A percentile compares a stretch with the other conserved stretches of the same genome.
Evolutionary conservation across 345 rosid genomes (phyloP).

Genomic region (Rubroshorea leprosula): DNA sequence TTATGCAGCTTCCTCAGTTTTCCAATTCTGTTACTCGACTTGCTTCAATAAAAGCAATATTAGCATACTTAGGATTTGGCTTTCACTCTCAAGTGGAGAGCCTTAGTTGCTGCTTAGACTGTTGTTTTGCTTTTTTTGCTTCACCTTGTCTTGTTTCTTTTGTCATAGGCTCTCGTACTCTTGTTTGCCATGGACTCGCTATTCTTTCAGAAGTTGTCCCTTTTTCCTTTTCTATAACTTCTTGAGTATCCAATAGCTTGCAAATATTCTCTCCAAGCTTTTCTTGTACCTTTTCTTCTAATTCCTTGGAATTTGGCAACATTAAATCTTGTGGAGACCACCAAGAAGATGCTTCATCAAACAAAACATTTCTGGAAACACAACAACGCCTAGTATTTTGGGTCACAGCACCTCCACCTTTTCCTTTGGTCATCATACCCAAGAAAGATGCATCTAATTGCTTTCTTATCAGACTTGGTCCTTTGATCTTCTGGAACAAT

Average conservation of each 20-base stretch:
- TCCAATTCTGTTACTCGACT: too few relatives aligned
- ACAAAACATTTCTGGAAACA: conserved; percentile 1
- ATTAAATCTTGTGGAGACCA: background rate
- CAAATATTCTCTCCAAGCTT: too few relatives aligned
- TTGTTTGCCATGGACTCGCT: background rate
- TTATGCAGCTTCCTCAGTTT: too few relatives aligned
- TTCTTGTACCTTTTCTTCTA: background rate
- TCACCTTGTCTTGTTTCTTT: background rate
- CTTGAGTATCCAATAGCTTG: background rate
- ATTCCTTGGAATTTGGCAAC: background rate
- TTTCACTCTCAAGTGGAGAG: background rate
- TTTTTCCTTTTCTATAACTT: too few relatives aligned
- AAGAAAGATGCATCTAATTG: conserved; percentile 5
- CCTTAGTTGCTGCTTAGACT: background rate
- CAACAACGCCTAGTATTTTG: background rate
- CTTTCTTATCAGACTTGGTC: conserved; percentile 16
- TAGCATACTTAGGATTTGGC: background rate
- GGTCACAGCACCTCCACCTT: conserved; percentile 8
- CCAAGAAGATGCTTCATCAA: background rate
- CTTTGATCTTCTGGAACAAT: background rate
- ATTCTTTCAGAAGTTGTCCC: too few relatives aligned
- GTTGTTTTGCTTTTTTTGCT: background rate
- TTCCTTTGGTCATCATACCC: background rate
- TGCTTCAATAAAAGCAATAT: background rate
- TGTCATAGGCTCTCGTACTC: background rate